Evolutionary conservation across 2,329 filamentous ascomycete species (phyloP), one percentile per base, ranked within the genome.

Genomic region (Diaporthe sp.): DNA sequence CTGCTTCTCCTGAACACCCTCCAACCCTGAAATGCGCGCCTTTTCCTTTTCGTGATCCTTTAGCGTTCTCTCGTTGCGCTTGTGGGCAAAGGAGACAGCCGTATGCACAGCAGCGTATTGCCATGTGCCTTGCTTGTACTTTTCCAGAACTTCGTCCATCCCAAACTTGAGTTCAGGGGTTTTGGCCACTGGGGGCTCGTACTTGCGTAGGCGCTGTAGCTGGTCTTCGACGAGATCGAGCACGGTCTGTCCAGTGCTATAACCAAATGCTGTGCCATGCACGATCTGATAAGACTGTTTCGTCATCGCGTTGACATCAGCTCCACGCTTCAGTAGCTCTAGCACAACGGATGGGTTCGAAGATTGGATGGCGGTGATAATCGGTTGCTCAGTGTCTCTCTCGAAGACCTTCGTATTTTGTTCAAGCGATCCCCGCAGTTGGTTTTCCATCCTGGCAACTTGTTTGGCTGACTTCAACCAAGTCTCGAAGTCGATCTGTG

Each of bases 281-380:
- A 89, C 79, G 1, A 87, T 75, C 1, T 81, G 73, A 53, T 86
- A 79, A 2, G 86, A 84, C 1, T 61, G 25, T 10, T 80, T 81
- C 0, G 89, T 89, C 53, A 95, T 79, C 0, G 88, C 87, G 77
- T 94, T 94, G 0, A 91, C 88, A 82, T 96, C 89, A 4, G 89
- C 93, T 1, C 94, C 94, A 22, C 85, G 85, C 22, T 90, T 84
- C 1, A 97, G 81, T 3, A 97, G 87, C 55, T 89, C 84, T 5
- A 90, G 79, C 1, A 90, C 91, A 8, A 92, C 80, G 0, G 86
- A 84, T 0, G 86, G 84, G 22, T 83, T 79, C 3, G n/a, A 84
- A 83, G 79, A 92, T 75, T 79, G 90, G 80, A 84, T 88, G 19
- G 95, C 94, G 4, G 87, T 75, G 13, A 95, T 86, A 19, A 97